Conservation (phyloP, 495 filamentous ascomycete species). For the Apiosordaria backusii region DNA sequence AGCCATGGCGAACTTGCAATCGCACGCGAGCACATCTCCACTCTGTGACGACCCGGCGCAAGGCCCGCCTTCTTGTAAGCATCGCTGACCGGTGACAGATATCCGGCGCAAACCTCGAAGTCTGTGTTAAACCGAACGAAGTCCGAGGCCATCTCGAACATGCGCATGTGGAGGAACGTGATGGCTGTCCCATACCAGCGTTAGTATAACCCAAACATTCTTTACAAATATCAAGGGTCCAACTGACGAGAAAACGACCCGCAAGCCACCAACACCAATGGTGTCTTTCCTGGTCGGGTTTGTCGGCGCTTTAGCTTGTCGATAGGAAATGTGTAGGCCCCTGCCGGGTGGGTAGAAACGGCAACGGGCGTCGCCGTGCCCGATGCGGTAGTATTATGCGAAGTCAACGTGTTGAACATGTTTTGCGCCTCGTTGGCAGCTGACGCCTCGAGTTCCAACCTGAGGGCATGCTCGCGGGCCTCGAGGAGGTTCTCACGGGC, state of each 20-base stretch:
- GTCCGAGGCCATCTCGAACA: slow-evolving; percentile 90
- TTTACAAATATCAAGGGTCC: neutral
- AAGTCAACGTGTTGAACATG: slow-evolving; percentile 5
- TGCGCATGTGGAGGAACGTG: slow-evolving; percentile 84
- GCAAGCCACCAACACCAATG: slow-evolving; percentile 81
- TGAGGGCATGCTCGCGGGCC: neutral
- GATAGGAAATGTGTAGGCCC: slow-evolving; percentile 67
- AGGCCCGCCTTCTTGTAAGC: slow-evolving; percentile 90
- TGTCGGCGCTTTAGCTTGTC: slow-evolving; percentile 67
- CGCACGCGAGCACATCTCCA: slow-evolving; percentile 72
- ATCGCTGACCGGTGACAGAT: slow-evolving; percentile 61
- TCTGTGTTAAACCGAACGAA: slow-evolving; percentile 73
- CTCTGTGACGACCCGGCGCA: slow-evolving; percentile 47
- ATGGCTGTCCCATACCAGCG: slow-evolving; percentile 45
- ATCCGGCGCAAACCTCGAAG: slow-evolving; percentile 82
- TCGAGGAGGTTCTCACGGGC: neutral
- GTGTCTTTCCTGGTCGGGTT: slow-evolving; percentile 64
- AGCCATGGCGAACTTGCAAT: slow-evolving; percentile 74
- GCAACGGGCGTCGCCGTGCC: slow-evolving; percentile 11
- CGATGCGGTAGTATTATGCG: slow-evolving; percentile 4
- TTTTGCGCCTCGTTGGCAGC: neutral
- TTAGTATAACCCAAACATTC: neutral
- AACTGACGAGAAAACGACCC: slow-evolving; percentile 68
- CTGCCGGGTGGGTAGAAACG: slow-evolving; percentile 9
- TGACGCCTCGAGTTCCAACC: neutral